Percentiles rank a stretch among this genome's conserved stretches.
phyloP scores from a whole-genome alignment of 2,329 filamentous ascomycete species.

The Botrytis squamosa region DNA sequence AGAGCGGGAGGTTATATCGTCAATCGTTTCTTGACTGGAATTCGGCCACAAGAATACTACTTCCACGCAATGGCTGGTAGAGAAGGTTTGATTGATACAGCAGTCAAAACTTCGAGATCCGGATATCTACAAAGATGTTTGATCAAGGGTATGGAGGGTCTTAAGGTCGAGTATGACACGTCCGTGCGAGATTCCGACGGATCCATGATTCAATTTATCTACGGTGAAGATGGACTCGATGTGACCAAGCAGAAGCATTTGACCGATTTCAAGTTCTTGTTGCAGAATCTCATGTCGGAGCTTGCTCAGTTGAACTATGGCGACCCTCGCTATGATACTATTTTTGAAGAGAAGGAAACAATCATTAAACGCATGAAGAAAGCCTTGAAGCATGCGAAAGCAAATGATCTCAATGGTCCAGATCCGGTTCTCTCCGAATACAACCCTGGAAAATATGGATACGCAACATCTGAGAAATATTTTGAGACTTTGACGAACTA shows the following conservation, averaged over 20 bases:
- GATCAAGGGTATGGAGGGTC: conserved; percentile 97
- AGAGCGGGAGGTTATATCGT: conserved; percentile 91
- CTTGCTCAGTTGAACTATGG: conserved; percentile 72
- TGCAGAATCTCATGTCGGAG: conserved; percentile 80
- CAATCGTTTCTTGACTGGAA: conserved; percentile 95
- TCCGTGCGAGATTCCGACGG: conserved; percentile 94
- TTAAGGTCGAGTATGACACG: conserved; percentile 88
- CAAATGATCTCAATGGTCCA: conserved; percentile 49
- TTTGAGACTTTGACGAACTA: conserved; percentile 72
- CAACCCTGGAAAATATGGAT: conserved; percentile 74
- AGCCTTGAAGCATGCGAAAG: conserved; percentile 68
- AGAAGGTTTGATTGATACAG: conserved; percentile 97
- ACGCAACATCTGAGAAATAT: conserved; percentile 88
- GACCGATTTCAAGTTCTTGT: conserved; percentile 83
- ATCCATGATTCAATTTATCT: conserved; percentile 89
- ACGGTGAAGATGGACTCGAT: conserved; percentile 94
- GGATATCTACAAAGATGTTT: conserved; percentile 95
- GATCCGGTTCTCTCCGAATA: conserved; percentile 75
- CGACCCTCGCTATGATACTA: conserved; percentile 52
- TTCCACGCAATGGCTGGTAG: conserved; percentile 99
- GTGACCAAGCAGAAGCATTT: conserved; percentile 93
- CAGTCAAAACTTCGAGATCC: conserved; percentile 95
- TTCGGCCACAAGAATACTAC: conserved; percentile 96
- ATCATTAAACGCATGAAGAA: conserved; percentile 73
- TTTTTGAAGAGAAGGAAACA: conserved; percentile 62